phyloP scores from a whole-genome alignment of 768 basidiomycete species.

The Cantharellus cinnabarinus region DNA sequence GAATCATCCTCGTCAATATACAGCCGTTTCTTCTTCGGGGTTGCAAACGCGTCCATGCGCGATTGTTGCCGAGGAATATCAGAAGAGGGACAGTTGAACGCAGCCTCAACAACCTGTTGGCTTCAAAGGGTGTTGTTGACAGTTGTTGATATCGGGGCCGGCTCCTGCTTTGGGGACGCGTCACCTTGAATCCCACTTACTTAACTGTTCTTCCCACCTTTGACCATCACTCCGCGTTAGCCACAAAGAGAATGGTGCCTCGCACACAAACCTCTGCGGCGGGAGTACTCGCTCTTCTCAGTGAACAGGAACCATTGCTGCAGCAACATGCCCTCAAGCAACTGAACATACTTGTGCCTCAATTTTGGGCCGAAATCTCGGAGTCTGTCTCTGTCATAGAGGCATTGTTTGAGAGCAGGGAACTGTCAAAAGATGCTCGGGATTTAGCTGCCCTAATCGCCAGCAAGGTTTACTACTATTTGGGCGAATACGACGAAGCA shows the following conservation, averaged over 20 bases:
- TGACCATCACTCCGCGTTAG: background rate
- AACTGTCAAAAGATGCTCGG: slow-evolving; percentile 51
- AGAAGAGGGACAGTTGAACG: background rate
- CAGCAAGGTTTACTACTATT: slow-evolving; percentile 97
- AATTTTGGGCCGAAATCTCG: slow-evolving; percentile 98
- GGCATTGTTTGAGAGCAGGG: slow-evolving; percentile 65
- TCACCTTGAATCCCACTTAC: no score
- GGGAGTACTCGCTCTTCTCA: slow-evolving; percentile 78
- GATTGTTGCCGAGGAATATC: background rate
- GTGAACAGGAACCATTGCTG: slow-evolving; percentile 67
- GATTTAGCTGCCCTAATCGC: slow-evolving; percentile 76
- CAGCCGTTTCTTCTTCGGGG: slow-evolving; percentile 5
- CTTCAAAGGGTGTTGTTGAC: background rate
- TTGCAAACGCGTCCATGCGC: background rate
- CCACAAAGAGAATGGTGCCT: slow-evolving; percentile 30
- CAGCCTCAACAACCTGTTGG: background rate
- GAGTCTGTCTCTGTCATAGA: slow-evolving; percentile 51
- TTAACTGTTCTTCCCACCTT: background rate
- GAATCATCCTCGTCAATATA: slow-evolving; percentile 6
- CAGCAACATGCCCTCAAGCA: slow-evolving; percentile 80
- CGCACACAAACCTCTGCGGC: slow-evolving; percentile 65
- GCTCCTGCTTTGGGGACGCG: no score
- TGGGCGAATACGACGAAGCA: slow-evolving; percentile 89
- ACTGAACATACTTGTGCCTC: slow-evolving; percentile 65
- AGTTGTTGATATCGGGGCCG: no score